Base-by-base conservation (phyloP, 148 eudicot genomes). In the Camellia japonica region DNA sequence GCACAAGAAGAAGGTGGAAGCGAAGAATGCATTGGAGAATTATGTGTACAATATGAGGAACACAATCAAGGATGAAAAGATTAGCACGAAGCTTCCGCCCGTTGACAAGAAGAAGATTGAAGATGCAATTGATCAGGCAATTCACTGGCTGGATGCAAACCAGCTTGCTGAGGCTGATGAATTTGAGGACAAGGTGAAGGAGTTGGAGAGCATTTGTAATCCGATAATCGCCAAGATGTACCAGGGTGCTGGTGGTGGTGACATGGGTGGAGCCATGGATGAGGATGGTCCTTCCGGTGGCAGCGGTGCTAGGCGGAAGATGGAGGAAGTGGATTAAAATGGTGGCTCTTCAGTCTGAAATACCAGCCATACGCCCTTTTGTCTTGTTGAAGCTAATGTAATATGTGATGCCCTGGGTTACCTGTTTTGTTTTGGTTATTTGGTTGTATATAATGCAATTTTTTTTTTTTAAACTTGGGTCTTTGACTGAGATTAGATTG, bases 1-100 rank as follows among this genome's bases (percentile, higher is more conserved):
- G 71, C 18, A 14, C 49, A 80, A 80, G 71, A 80, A 80, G 82
- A 80, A 80, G 60, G 77, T 80, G 20, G 64, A 52, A 63, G 77
- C 63, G 12, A 79, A 79, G 72, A 80, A 73, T 55, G 66, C 75
- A 2, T 19, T 69, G 41, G 80, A 78, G 80, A 78, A 64, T 13
- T 78, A 78, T 19, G 74, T 74, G 1, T 80, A 80, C 46, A 42
- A 74, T 2, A 74, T 61, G 72, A 80, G 82, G 49, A 80, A 74
- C 51, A 65, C 23, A 1, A 64, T 80, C 38, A 80, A 66, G 71
- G 82, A 73, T 54, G 82, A 80, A 15, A 42, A 73, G 44, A 80
- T 73, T 8, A 3, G 42, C 0, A 15, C 49, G 0, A 80, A 73
- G 52, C 43, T 80, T 18, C 15, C 70, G 62, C 19, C 62, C 3